Conservation (phyloP, 2,329 filamentous ascomycete genomes). For the Pestalotiopsis fici region DNA sequence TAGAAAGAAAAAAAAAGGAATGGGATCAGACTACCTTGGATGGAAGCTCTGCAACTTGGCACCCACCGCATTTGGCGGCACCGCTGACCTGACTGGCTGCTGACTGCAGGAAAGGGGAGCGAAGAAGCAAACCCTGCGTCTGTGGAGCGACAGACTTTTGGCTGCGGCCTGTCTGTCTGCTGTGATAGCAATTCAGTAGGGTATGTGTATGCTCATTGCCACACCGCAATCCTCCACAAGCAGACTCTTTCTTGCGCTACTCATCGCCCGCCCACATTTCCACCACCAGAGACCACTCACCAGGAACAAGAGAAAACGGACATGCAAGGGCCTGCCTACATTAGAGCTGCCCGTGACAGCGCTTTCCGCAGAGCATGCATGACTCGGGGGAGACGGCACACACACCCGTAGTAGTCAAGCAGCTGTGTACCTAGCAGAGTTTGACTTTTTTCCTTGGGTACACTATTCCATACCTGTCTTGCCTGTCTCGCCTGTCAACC, state of each 20-base stretch:
- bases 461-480: too few species aligned
- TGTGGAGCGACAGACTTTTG: background rate
- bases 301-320: background rate
- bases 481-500: too few species aligned
- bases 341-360: background rate
- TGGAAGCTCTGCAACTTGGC: background rate
- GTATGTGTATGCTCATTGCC: background rate
- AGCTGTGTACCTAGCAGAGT: background rate
- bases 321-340: background rate
- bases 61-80: background rate
- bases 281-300: too few species aligned
- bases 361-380: slow-evolving; percentile 1
- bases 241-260: background rate
- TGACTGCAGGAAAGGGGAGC: background rate
- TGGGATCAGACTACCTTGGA: background rate
- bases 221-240: background rate
- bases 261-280: background rate
- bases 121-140: background rate
- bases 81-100: background rate
- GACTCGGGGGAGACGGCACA: background rate
- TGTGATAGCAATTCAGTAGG: too few species aligned
- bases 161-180: background rate
- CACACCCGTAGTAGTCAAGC: background rate
- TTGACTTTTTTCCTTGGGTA: background rate
- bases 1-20: background rate